phyloP scores from a whole-genome alignment of 768 basidiomycete genomes.

The Fomitopsis serialis region DNA sequence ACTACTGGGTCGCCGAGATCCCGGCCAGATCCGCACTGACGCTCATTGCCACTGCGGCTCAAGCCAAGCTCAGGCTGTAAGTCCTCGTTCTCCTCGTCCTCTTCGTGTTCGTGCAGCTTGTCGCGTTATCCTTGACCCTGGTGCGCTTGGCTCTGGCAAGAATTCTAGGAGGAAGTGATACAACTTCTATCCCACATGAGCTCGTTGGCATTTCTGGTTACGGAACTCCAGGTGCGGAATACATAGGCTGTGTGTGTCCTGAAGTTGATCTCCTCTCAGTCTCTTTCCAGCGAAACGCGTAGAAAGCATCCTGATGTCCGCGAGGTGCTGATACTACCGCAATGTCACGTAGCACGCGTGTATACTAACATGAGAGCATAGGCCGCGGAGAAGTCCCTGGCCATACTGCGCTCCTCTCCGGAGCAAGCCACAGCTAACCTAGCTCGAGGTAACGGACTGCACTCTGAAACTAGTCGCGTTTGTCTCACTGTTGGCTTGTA shows the following conservation, averaged over 20 bases:
- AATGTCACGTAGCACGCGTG: not conserved
- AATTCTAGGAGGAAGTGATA: too few species aligned
- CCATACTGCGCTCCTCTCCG: conserved; percentile 75
- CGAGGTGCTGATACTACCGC: conserved; percentile 53
- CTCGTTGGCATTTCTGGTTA: conserved; percentile 64
- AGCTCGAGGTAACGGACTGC: conserved; percentile 54
- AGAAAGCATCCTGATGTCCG: conserved; percentile 90
- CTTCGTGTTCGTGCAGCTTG: too few species aligned
- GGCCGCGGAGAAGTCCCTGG: conserved; percentile 87
- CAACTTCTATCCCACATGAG: conserved; percentile 37
- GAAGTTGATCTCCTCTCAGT: conserved; percentile 34
- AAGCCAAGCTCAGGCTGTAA: too few species aligned
- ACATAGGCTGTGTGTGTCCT: not conserved
- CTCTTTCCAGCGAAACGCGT: conserved; percentile 82
- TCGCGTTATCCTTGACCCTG: too few species aligned
- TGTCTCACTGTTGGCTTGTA: conserved; percentile 19
- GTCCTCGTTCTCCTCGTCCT: too few species aligned
- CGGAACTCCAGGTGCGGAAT: conserved; percentile 58
- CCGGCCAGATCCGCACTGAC: too few species aligned
- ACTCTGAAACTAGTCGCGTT: not conserved
- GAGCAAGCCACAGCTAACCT: conserved; percentile 70
- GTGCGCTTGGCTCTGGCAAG: too few species aligned
- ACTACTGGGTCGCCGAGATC: too few species aligned
- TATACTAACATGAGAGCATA: conserved; percentile 12
- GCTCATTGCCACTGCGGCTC: too few species aligned